Evolutionary conservation across 2,329 filamentous ascomycete genomes (phyloP), one percentile per base, ranked within the genome.

Genomic region (Lasiodiplodia theobromae): DNA sequence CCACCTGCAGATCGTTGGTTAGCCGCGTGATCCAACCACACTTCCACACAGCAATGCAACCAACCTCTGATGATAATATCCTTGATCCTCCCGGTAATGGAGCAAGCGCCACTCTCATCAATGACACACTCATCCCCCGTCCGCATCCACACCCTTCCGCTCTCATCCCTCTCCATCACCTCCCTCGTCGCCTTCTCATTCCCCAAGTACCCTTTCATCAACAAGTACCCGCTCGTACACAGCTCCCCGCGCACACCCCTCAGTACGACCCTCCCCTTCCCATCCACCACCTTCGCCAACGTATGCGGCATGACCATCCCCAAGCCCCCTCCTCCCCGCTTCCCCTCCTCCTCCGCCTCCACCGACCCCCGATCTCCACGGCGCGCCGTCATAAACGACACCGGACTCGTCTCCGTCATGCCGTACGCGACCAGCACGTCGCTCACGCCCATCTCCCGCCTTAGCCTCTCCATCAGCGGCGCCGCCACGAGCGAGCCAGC

Each of bases 371-470:
- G 31, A 0, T 34, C 31, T 10, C 8, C 31, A 34, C 31, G 31
- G 31, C 31, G 31, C 88, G 84, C 0, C 16, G 94, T 97, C 94
- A 97, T 97, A 71, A 87, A 88, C 57, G 76, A 79, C 3, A 93
- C 91, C 52, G 91, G 91, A 60, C 85, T 87, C 1, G 94, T 97
- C 81, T 97, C 94, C 1, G 94, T 97, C 94, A 97, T 97, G 70
- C 94, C 94, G 78, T 97, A 97, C 83, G 94, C 97, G 71, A 97
- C 97, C 0, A 94, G 94, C 25, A 97, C 82, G 67, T 97, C 92
- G 0, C 86, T 87, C 23, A 98, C 82, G 58, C 96, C 96, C 10
- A 98, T 83, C 2, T 83, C 85, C 28, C 85, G 85, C 77, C 94
- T 91, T 6, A 98, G 81, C 69, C 87, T 88, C 18, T 86, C 85